Percentiles rank a stretch among this genome's conserved stretches.
Conservation (phyloP, 768 basidiomycete species). For the Tylopilus sp. region DNA sequence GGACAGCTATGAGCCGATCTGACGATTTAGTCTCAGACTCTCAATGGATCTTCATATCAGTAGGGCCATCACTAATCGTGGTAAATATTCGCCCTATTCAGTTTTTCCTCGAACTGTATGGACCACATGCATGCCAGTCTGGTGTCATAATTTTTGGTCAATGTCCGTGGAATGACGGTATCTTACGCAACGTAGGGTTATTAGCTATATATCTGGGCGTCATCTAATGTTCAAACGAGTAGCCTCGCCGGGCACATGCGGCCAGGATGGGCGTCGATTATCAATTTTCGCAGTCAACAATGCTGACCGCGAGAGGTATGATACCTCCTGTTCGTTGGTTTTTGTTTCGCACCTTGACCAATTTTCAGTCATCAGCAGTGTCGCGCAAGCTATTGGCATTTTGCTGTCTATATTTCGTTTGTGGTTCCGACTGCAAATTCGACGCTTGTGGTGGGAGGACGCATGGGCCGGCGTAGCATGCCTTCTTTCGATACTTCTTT, state of each 20-base stretch:
- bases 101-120: background rate
- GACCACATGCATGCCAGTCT: background rate
- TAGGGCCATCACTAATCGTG: background rate
- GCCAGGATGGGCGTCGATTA: slow-evolving; percentile 5
- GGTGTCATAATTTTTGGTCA: background rate
- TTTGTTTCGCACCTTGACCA: background rate
- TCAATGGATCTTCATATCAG: too few species aligned
- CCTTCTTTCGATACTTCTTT: background rate
- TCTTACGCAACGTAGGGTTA: background rate
- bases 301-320: slow-evolving; percentile 12
- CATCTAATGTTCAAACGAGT: background rate
- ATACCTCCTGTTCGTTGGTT: background rate
- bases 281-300: slow-evolving; percentile 12
- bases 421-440: slow-evolving; percentile 9
- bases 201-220: background rate
- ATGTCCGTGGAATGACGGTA: background rate
- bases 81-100: background rate
- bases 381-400: slow-evolving; percentile 4
- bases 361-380: background rate
- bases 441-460: background rate
- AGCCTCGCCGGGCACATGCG: background rate
- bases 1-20: too few species aligned
- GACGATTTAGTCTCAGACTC: background rate
- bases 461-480: background rate
- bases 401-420: slow-evolving; percentile 16